Percentiles rank a stretch among this genome's conserved stretches.
Evolutionary conservation across 352 stramenopile genomes (phyloP).

Genomic region (Lagenidium giganteum): DNA sequence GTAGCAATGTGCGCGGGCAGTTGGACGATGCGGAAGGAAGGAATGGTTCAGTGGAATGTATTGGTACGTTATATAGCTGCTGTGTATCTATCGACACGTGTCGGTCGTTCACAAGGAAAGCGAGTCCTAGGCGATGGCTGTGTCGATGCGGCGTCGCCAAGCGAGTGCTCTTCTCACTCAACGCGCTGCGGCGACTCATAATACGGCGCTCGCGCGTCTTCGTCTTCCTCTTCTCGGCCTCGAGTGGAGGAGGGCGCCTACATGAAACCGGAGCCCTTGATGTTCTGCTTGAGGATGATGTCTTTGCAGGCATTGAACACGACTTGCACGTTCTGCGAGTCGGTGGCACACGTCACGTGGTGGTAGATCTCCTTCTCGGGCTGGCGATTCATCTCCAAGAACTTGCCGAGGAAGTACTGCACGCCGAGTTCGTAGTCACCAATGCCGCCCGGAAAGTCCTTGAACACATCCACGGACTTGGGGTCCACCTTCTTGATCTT

Average conservation of each 20-base stretch:
- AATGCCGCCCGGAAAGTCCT: conserved; percentile 82
- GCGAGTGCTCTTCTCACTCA: no score
- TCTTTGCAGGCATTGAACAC: conserved; percentile 97
- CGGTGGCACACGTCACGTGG: conserved; percentile 95
- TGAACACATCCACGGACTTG: conserved; percentile 87
- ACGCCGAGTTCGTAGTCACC: conserved; percentile 85
- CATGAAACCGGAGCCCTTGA: conserved; percentile 90
- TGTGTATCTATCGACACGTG: no score
- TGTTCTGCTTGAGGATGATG: conserved; percentile 93
- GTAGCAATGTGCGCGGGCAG: no score
- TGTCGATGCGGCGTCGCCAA: no score
- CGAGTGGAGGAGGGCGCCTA: conserved; percentile 19
- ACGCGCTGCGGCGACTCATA: no score
- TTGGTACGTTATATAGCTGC: no score
- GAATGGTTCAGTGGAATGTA: no score
- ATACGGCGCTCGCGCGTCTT: background rate
- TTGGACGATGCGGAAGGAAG: no score
- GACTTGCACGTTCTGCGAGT: conserved; percentile 95
- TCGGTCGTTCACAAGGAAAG: no score
- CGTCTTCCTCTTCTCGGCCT: background rate
- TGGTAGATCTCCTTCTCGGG: conserved; percentile 91
- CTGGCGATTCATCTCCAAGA: conserved; percentile 94
- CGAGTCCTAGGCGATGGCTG: no score
- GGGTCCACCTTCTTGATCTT: conserved; percentile 95
- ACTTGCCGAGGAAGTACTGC: conserved; percentile 91